phyloP scores from a whole-genome alignment of 2,329 filamentous ascomycete species.

The Cercospora citrullina region DNA sequence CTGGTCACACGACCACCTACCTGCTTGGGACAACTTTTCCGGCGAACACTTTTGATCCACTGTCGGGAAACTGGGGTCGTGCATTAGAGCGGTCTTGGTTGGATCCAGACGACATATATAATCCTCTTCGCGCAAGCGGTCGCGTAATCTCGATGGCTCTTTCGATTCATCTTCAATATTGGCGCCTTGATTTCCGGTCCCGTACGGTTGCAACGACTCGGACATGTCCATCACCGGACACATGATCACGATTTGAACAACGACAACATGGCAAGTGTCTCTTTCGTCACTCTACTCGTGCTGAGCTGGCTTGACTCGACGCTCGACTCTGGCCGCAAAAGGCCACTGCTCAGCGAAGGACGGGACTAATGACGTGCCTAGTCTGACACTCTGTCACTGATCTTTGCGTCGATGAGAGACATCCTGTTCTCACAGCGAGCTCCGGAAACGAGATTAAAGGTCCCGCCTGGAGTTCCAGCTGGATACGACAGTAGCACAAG shows the following conservation, averaged over 20 bases:
- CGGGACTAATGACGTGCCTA: slow-evolving; percentile 1
- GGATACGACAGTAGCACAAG: not conserved
- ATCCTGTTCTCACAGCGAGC: slow-evolving; percentile 26
- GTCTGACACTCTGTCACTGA: slow-evolving; percentile 26
- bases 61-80: not conserved
- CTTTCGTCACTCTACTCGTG: not conserved
- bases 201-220: not conserved
- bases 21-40: slow-evolving; percentile 11
- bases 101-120: slow-evolving; percentile 6
- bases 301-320: not conserved
- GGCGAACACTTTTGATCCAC: slow-evolving; percentile 1
- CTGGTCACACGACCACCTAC: slow-evolving; percentile 16
- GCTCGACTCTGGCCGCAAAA: not conserved
- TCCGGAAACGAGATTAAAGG: slow-evolving; percentile 21
- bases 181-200: not conserved
- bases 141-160: not conserved
- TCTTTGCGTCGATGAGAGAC: slow-evolving; percentile 28
- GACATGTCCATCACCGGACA: not conserved
- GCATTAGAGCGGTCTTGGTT: not conserved
- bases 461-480: slow-evolving; percentile 21
- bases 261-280: slow-evolving; percentile 3
- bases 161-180: not conserved
- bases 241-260: not conserved
- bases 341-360: not conserved
- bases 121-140: not conserved